Percentiles rank a stretch among this genome's conserved stretches.
Conservation (phyloP, 1,139 yeast species). For the Yamadazyma triangularis region DNA sequence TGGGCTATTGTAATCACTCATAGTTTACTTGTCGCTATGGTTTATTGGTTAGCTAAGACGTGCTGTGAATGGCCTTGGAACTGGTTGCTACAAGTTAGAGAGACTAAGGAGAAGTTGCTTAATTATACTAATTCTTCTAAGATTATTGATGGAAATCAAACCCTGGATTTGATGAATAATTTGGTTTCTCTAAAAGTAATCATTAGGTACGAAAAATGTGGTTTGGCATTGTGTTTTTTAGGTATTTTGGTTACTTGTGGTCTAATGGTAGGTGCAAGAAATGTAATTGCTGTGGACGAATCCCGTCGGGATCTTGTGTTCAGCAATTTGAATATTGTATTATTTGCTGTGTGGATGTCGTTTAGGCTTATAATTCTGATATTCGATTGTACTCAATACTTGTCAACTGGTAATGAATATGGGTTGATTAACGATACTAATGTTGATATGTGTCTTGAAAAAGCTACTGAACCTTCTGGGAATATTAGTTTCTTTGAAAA, state of each 20-base stretch:
- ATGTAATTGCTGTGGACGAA: constrained; percentile 23
- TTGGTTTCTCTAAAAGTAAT: constrained; percentile 13
- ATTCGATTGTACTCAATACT: constrained; percentile 5
- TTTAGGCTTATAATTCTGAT: constrained; percentile 16
- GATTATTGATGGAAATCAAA: constrained; percentile 6
- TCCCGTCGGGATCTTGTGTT: constrained; percentile 25
- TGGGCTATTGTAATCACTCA: constrained; percentile 21
- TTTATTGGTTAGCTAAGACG: constrained; percentile 24
- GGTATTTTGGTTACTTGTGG: constrained; percentile 21
- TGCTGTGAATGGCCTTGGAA: constrained; percentile 35
- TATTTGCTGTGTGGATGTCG: constrained; percentile 27
- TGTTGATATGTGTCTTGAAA: constrained; percentile 1
- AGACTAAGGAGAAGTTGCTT: constrained; percentile 15
- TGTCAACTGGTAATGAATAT: constrained; percentile 7
- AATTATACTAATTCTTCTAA: constrained; percentile 13
- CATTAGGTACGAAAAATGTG: constrained; percentile 18
- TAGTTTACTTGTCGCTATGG: constrained; percentile 20
- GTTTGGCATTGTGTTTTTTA: constrained; percentile 20
- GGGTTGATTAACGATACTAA: constrained; percentile 3
- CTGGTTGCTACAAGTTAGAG: constrained; percentile 24
- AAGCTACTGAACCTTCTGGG: neutral
- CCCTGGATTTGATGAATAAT: constrained; percentile 7
- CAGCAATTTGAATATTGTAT: constrained; percentile 26
- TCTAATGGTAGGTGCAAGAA: constrained; percentile 24
- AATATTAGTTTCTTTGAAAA: neutral